Evolutionary conservation across 148 eudicot genomes (phyloP).

Genomic region (Rheum nobile): DNA sequence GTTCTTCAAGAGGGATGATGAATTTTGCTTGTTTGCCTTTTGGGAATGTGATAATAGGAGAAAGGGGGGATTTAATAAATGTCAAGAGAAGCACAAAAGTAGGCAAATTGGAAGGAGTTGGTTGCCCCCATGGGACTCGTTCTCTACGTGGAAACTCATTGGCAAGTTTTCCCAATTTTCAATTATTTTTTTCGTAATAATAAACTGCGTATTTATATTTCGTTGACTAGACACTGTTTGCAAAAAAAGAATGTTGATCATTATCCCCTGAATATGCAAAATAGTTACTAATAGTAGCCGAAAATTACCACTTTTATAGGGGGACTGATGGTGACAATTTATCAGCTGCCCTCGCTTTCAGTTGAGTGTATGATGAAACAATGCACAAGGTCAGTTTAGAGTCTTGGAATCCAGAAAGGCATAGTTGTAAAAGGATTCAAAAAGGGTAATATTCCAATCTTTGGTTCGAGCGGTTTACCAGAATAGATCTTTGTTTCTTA

Average conservation of each 20-base stretch:
- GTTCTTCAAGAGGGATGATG: conserved; percentile 11
- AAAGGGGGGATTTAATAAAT: conserved; percentile 18
- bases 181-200: not conserved
- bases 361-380: not conserved
- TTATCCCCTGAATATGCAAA: not conserved
- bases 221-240: not conserved
- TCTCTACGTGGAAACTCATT: conserved; percentile 16
- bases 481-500: not conserved
- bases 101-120: conserved; percentile 35
- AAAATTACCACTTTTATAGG: not conserved
- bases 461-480: not conserved
- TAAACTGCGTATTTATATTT: not conserved
- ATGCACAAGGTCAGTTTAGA: not conserved
- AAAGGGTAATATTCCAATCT: not conserved
- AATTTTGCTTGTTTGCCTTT: not conserved
- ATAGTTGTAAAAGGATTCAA: not conserved
- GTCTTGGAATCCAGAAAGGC: not conserved
- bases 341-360: not conserved
- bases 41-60: conserved; percentile 7
- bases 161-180: not conserved
- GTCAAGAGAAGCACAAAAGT: conserved; percentile 30
- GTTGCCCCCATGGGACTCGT: conserved; percentile 36
- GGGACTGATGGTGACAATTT: not conserved
- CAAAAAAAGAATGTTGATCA: not conserved
- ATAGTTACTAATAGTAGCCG: not conserved